Percentiles rank a stretch among this genome's conserved stretches.
phyloP scores from a whole-genome alignment of 768 basidiomycete genomes.

The Postia placenta region DNA sequence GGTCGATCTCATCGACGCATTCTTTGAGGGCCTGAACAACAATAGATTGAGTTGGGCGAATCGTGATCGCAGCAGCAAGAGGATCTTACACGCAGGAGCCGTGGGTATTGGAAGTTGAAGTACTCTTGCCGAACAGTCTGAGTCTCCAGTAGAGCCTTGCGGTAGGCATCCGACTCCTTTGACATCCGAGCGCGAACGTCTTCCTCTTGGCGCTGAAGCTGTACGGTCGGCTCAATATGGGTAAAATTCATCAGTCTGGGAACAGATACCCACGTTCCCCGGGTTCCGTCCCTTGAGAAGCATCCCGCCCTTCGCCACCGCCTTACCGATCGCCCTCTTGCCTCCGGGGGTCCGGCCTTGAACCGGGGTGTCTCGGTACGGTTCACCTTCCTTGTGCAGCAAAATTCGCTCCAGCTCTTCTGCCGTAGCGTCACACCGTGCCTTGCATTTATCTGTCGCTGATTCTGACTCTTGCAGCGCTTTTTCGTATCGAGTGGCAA shows the following conservation, averaged over 20 bases:
- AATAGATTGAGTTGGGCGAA: conserved; percentile 1
- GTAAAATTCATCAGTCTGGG: too few relatives aligned
- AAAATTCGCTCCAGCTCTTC: conserved; percentile 93
- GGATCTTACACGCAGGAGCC: conserved; percentile 79
- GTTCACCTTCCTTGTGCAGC: conserved; percentile 93
- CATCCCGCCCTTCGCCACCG: conserved; percentile 84
- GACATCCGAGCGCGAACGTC: conserved; percentile 87
- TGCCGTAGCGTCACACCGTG: conserved; percentile 78
- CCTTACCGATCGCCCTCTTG: conserved; percentile 85
- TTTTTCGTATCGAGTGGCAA: conserved; percentile 83
- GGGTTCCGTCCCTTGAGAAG: conserved; percentile 91
- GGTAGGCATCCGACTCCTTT: conserved; percentile 77
- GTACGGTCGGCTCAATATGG: conserved; percentile 4
- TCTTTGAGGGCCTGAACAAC: conserved; percentile 66
- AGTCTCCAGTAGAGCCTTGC: conserved; percentile 85
- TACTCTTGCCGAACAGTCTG: conserved; percentile 93
- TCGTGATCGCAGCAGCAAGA: not conserved
- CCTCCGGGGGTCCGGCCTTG: conserved; percentile 61
- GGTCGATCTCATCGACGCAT: conserved; percentile 91
- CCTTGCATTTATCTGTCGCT: conserved; percentile 83
- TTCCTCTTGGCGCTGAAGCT: conserved; percentile 93
- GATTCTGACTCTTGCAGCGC: conserved; percentile 83
- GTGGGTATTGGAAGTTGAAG: conserved; percentile 94
- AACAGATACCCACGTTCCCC: conserved; percentile 51
- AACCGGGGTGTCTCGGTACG: conserved; percentile 71